These are phyloP conservation scores for Gastrolobium bilobum DNA, from an alignment of 306 rosid species.

Conservation along the genomic window DNA sequence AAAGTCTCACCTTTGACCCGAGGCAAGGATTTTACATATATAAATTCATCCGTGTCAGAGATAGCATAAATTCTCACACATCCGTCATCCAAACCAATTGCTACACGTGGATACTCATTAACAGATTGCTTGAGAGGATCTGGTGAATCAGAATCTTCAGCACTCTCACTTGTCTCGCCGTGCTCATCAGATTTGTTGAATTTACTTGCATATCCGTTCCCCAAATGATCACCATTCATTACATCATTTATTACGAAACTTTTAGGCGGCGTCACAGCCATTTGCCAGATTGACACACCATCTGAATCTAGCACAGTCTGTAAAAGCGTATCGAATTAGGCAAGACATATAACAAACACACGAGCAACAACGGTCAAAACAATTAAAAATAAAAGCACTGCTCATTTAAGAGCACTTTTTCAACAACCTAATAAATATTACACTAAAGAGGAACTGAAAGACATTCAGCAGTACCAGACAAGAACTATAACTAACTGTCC, in stretches of 20 bases:
- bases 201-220: conserved; percentile 59
- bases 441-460: neutral
- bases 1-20: conserved; percentile 85
- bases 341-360: neutral
- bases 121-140: conserved; percentile 50
- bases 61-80: conserved; percentile 72
- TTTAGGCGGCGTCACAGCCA: conserved; percentile 67
- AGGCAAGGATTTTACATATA: conserved; percentile 73
- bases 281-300: conserved; percentile 90
- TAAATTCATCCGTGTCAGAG: conserved; percentile 67
- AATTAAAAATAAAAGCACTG: neutral
- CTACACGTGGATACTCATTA: conserved; percentile 60
- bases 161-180: conserved; percentile 67
- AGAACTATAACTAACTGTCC: neutral
- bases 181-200: conserved; percentile 40
- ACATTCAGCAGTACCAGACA: neutral
- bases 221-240: conserved; percentile 35
- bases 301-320: conserved; percentile 76
- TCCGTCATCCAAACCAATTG: conserved; percentile 86
- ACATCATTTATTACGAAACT: conserved; percentile 36
- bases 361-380: neutral
- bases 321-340: conserved; percentile 7
- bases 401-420: neutral
- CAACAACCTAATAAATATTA: neutral
- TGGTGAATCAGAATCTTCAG: conserved; percentile 61